Evolutionary conservation across 164 flowering plant species (phyloP), one percentile per base, ranked within the genome.

Genomic region (Amborella trichopoda): DNA sequence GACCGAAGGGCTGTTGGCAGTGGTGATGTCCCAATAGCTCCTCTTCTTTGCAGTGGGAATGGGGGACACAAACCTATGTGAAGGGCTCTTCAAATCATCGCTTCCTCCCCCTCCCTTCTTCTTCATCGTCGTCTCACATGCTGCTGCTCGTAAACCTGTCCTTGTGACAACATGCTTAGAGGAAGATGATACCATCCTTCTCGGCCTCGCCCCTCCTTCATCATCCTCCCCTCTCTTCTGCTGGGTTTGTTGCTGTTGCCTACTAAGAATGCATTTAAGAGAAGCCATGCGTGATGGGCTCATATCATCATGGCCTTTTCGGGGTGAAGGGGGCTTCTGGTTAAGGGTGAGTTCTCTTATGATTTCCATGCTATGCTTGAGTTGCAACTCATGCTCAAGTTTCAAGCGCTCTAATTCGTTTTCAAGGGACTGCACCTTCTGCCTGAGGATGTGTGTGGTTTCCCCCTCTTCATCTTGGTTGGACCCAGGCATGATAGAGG

Each of bases 21-120:
- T 62, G 24, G 93, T 77, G 53, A 89, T 89, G 65, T 89, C 95
- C 95, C 95, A 89, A 50, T 80, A 76, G 53, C 77, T 84, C 45
- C 95, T 57, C 62, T 89, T 89, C 61, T 84, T 84, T 22, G 89
- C 80, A 16, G 78, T 67, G 16, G 83, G 78, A n/a, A 52, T 76
- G 33, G 93, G 97, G 19, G 94, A 84, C 14, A 28, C 33, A 61
- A 89, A 78, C 21, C 93, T 75, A 45, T 67, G 73, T 46, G 74
- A 60, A 6, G 86, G 81, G 59, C 82, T 83, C 65, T 75, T 79
- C 68, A 88, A 40, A 14, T 36, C 18, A 2, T 13, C 13, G 18
- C 20, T n/a, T 16, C 25, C 8, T 28, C 23, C 28, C n/a, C 37
- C 45, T 39, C 47, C 53, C 26, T 41, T 42, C 40, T 24, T 24